Evolutionary conservation across 2,329 filamentous ascomycete species (phyloP).

Genomic region (Cercospora beticola): DNA sequence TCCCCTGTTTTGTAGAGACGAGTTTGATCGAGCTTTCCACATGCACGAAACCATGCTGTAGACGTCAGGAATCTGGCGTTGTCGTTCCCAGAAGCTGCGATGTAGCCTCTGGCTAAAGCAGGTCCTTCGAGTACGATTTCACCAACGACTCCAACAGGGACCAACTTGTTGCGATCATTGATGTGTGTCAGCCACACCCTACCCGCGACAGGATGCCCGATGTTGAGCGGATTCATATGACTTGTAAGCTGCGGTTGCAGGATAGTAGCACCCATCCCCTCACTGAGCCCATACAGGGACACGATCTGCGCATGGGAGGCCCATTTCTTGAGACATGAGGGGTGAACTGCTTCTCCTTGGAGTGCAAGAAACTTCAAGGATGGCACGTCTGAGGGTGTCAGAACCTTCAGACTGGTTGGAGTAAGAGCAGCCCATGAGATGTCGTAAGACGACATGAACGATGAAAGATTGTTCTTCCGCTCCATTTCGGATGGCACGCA

Average conservation of each 20-base stretch:
- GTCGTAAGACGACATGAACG: background rate
- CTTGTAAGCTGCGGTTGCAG: background rate
- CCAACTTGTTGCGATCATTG: background rate
- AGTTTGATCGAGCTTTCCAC: background rate
- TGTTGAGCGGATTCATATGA: background rate
- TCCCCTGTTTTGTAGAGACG: background rate
- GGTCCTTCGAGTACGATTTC: background rate
- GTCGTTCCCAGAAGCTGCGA: background rate
- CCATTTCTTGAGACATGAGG: background rate
- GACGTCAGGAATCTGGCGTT: background rate
- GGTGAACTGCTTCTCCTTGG: background rate
- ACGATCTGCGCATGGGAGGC: background rate
- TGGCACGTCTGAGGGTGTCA: background rate
- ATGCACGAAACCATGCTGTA: background rate
- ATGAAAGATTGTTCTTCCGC: background rate
- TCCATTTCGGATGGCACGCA: background rate
- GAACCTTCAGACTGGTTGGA: background rate
- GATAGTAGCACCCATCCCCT: background rate
- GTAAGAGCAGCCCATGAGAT: background rate
- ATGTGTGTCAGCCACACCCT: background rate
- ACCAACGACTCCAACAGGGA: background rate
- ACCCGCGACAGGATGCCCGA: background rate
- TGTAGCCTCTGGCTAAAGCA: background rate
- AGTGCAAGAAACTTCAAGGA: background rate
- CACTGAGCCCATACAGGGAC: background rate